Conservation (phyloP, 1,284 basidiomycete species). For the Neotropicomus parvogracilis region DNA sequence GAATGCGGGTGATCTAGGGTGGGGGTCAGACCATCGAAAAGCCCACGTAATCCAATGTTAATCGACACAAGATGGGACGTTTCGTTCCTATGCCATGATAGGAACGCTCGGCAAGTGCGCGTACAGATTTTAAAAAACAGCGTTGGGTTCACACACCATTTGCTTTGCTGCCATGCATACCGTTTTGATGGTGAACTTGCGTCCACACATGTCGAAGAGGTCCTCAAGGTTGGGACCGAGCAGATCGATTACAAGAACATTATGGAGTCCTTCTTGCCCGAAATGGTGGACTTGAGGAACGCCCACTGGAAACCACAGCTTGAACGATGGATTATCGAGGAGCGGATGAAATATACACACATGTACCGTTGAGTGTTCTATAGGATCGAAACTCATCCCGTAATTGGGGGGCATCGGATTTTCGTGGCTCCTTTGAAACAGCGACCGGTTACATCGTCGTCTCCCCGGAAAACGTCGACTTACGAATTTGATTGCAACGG, state of each 20-base stretch:
- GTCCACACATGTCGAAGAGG: slow-evolving; percentile 97
- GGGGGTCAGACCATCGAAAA: slow-evolving; percentile 10
- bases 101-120: no score
- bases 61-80: not conserved
- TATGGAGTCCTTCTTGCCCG: slow-evolving; percentile 97
- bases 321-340: slow-evolving; percentile 13
- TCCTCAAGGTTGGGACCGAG: slow-evolving; percentile 96
- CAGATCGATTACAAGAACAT: slow-evolving; percentile 95
- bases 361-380: slow-evolving; percentile 89
- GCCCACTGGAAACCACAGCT: slow-evolving; percentile 56
- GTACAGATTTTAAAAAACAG: no score
- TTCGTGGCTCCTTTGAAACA: slow-evolving; percentile 82
- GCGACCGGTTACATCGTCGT: slow-evolving; percentile 14
- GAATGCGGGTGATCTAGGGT: slow-evolving; percentile 86
- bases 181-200: slow-evolving; percentile 96
- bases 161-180: slow-evolving; percentile 99
- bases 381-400: slow-evolving; percentile 98
- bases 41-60: not conserved
- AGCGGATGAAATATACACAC: slow-evolving; percentile 49
- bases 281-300: slow-evolving; percentile 99
- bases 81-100: no score
- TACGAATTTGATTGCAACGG: slow-evolving; percentile 98
- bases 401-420: slow-evolving; percentile 96
- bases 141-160: slow-evolving; percentile 66
- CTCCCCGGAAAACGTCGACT: slow-evolving; percentile 33